phyloP scores from a whole-genome alignment of 805 yeast species.

The Lipomyces sp. region DNA sequence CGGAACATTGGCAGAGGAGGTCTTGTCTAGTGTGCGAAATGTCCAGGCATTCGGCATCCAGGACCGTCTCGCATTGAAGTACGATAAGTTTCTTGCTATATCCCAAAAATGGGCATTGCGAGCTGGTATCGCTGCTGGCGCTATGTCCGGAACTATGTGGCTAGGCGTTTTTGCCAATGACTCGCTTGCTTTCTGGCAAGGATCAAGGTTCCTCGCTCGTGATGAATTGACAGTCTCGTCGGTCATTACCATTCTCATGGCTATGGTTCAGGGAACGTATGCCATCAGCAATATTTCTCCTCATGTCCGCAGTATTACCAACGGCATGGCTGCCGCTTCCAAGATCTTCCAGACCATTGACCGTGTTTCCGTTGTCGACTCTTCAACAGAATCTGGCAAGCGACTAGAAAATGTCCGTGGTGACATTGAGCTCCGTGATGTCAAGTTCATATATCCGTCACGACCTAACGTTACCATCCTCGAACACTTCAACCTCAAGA shows the following conservation, averaged over 20 bases:
- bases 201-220: conserved; percentile 49
- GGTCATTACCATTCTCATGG: conserved; percentile 45
- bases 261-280: conserved; percentile 36
- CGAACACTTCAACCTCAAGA: conserved; percentile 38
- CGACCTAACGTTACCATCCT: conserved; percentile 43
- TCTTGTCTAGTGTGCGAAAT: conserved; percentile 48
- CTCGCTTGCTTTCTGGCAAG: conserved; percentile 53
- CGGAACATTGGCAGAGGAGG: conserved; percentile 50
- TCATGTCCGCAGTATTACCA: conserved; percentile 46
- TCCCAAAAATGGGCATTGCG: conserved; percentile 40
- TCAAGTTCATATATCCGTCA: conserved; percentile 44
- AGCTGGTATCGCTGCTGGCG: conserved; percentile 38
- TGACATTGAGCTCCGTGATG: conserved; percentile 41
- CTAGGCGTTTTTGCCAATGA: conserved; percentile 47
- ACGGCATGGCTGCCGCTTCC: conserved; percentile 49
- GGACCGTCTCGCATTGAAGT: conserved; percentile 45
- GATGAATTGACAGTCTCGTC: conserved; percentile 46
- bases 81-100: conserved; percentile 42
- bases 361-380: conserved; percentile 48
- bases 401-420: conserved; percentile 47
- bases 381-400: conserved; percentile 39
- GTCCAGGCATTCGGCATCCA: conserved; percentile 53
- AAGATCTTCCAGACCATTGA: conserved; percentile 50
- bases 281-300: conserved; percentile 49
- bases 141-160: conserved; percentile 50